Evolutionary conservation across 2,329 filamentous ascomycete species (phyloP).

Genomic region (Furcasterigmium furcatum): DNA sequence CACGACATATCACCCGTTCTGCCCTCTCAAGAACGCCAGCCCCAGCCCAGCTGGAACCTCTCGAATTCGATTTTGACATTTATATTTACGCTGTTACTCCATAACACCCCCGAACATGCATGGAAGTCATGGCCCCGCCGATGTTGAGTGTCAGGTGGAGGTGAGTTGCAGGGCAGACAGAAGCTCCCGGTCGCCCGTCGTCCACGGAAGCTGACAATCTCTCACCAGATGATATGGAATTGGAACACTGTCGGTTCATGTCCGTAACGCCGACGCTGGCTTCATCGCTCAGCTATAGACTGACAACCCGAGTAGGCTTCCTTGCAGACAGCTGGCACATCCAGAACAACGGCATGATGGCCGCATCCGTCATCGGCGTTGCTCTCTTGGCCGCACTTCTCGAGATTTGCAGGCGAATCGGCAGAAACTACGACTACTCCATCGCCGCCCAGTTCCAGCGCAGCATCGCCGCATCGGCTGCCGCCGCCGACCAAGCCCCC

Average conservation of each 20-base stretch:
- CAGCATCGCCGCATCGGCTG: neutral
- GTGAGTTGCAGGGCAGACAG: too few species aligned
- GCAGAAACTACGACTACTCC: slow-evolving; percentile 4
- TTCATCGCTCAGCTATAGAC: neutral
- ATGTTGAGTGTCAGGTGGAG: too few species aligned
- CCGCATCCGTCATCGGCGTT: slow-evolving; percentile 4
- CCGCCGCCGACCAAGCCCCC: neutral
- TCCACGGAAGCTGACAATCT: too few species aligned
- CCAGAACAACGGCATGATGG: slow-evolving; percentile 7
- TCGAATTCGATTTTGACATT: too few species aligned
- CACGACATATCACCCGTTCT: too few species aligned
- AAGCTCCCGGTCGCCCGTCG: too few species aligned
- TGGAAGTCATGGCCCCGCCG: too few species aligned
- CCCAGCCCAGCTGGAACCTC: too few species aligned
- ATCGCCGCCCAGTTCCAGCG: slow-evolving; percentile 2
- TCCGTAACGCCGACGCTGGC: neutral
- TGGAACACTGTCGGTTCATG: slow-evolving; percentile 8
- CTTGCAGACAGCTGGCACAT: slow-evolving; percentile 6
- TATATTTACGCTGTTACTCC: too few species aligned
- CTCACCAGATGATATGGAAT: slow-evolving; percentile 10
- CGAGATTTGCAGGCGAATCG: neutral
- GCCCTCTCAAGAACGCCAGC: too few species aligned
- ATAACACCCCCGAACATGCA: too few species aligned
- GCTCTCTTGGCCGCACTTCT: slow-evolving; percentile 5
- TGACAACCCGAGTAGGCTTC: neutral